A percentile compares a stretch with the other conserved stretches of the same genome.
Conservation (phyloP, 1,284 basidiomycete species). For the Moniliophthora roreri region DNA sequence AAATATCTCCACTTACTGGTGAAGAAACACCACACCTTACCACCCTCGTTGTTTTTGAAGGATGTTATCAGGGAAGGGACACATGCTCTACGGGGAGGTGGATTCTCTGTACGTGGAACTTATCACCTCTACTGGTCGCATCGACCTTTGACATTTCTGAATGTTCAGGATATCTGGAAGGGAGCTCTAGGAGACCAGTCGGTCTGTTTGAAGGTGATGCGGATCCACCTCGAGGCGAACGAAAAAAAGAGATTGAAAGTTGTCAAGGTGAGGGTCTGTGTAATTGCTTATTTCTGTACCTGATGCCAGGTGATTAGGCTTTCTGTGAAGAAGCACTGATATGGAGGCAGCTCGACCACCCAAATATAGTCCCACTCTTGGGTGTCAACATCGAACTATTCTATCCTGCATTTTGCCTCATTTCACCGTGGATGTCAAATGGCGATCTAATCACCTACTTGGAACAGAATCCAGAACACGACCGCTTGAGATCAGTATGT, state of each 20-base stretch:
- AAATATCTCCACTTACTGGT: background rate
- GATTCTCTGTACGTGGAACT: background rate
- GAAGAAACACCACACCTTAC: background rate
- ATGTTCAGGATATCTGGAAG: constrained; percentile 15
- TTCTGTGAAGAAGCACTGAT: constrained; percentile 15
- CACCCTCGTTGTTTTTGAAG: background rate
- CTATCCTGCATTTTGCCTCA: constrained; percentile 9
- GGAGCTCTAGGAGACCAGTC: constrained; percentile 2
- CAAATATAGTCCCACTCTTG: constrained; percentile 13
- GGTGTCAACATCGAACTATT: constrained; percentile 12
- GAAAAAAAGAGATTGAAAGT: background rate
- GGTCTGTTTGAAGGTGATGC: constrained; percentile 15
- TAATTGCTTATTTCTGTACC: background rate
- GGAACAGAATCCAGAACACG: constrained; percentile 8
- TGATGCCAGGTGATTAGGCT: constrained; percentile 1
- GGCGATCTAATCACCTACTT: constrained; percentile 11
- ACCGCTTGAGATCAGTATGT: constrained; percentile 6
- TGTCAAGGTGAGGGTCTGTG: constrained; percentile 4
- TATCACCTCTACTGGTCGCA: too few species aligned
- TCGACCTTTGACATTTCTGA: too few species aligned
- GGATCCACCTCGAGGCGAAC: constrained; percentile 7
- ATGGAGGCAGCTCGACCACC: constrained; percentile 15
- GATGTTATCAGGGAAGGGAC: background rate
- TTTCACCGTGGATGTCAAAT: constrained; percentile 17
- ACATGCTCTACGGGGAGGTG: background rate